Evolutionary conservation across 768 basidiomycete species (phyloP).

Genomic region (Fistulinella prunicolor): DNA sequence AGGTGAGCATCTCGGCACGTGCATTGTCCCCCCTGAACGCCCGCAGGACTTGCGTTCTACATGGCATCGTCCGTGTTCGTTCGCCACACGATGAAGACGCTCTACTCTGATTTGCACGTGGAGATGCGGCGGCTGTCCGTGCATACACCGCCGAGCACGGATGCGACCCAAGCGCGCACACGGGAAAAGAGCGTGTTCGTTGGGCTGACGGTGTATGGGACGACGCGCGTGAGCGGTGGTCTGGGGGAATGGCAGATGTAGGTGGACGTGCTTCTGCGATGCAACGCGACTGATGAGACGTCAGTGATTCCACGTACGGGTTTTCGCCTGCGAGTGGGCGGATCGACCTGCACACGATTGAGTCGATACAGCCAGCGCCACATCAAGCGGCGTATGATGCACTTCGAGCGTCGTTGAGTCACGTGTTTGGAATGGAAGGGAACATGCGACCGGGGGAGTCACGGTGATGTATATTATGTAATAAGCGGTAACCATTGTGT

Average conservation of each 20-base stretch:
- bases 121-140: slow-evolving; percentile 48
- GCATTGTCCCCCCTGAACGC: slow-evolving; percentile 1
- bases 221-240: slow-evolving; percentile 60
- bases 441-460: slow-evolving; percentile 17
- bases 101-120: slow-evolving; percentile 66
- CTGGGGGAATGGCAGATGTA: slow-evolving; percentile 73
- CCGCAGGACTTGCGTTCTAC: slow-evolving; percentile 66
- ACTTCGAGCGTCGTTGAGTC: slow-evolving; percentile 38
- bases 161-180: neutral
- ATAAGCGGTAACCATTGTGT: slow-evolving; percentile 8
- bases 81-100: slow-evolving; percentile 69
- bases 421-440: slow-evolving; percentile 21
- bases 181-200: slow-evolving; percentile 62
- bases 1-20: slow-evolving; percentile 40
- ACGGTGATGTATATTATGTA: slow-evolving; percentile 12
- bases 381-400: slow-evolving; percentile 69
- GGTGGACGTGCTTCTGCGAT: slow-evolving; percentile 19
- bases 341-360: slow-evolving; percentile 60
- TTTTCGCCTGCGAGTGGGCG: slow-evolving; percentile 68
- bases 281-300: neutral
- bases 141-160: slow-evolving; percentile 10
- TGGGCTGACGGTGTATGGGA: slow-evolving; percentile 53
- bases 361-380: slow-evolving; percentile 78
- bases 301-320: slow-evolving; percentile 66
- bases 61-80: slow-evolving; percentile 66